These are phyloP conservation scores for Spirogloea muscicola DNA, from an alignment of 139 green algal species.

Conservation along the genomic window DNA sequence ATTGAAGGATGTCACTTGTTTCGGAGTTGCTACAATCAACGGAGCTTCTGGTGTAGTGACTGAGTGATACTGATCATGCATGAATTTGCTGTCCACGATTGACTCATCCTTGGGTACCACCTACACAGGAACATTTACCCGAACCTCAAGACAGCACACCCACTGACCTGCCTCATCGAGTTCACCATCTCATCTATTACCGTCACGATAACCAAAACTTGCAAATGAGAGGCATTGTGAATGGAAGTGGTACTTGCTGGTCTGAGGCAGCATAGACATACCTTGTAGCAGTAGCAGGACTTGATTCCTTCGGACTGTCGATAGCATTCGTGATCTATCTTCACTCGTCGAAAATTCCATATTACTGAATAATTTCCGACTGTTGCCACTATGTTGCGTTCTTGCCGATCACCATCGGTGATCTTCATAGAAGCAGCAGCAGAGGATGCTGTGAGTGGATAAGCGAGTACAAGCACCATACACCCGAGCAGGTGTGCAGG, in stretches of 20 bases:
- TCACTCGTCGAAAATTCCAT: slow-evolving; percentile 41
- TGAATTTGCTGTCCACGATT: slow-evolving; percentile 72
- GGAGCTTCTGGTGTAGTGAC: slow-evolving; percentile 7
- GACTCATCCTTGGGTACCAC: slow-evolving; percentile 71
- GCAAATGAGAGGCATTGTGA: too few relatives aligned
- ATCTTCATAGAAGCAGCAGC: slow-evolving; percentile 8
- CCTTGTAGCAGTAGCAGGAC: slow-evolving; percentile 75
- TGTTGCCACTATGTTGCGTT: slow-evolving; percentile 34
- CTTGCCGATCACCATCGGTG: slow-evolving; percentile 14
- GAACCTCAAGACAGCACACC: too few relatives aligned
- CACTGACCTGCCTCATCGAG: too few relatives aligned
- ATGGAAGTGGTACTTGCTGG: too few relatives aligned
- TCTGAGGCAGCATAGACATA: too few relatives aligned
- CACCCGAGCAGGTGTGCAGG: too few relatives aligned
- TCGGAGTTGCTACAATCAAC: slow-evolving; percentile 38
- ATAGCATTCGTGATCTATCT: slow-evolving; percentile 52
- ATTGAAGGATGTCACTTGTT: slow-evolving; percentile 6
- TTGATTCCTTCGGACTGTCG: slow-evolving; percentile 68
- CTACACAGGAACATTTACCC: too few relatives aligned
- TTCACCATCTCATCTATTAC: too few relatives aligned
- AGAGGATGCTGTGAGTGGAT: too few relatives aligned
- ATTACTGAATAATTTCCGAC: slow-evolving; percentile 41
- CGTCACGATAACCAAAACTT: too few relatives aligned
- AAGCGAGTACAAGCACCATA: too few relatives aligned
- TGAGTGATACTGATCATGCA: slow-evolving; percentile 35